These are phyloP conservation scores for Tuber melanosporum DNA, from an alignment of 495 filamentous ascomycete genomes.

Conservation along the genomic window DNA sequence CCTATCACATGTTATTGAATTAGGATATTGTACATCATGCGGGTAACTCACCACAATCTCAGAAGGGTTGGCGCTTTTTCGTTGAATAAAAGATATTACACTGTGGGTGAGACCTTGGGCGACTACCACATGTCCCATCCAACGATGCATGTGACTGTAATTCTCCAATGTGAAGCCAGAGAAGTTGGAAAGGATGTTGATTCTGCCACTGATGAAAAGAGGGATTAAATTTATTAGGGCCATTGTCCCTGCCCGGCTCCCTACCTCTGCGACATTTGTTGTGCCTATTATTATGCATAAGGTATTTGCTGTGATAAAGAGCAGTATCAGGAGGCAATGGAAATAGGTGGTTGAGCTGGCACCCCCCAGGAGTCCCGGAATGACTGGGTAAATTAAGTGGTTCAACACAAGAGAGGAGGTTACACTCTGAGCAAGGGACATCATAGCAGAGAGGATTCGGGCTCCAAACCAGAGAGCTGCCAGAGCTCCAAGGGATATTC, in stretches of 20 bases:
- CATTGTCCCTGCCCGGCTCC: constrained; percentile 20
- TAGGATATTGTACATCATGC: constrained; percentile 3
- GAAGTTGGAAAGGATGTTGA: constrained; percentile 23
- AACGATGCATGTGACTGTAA: constrained; percentile 35
- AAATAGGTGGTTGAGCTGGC: constrained; percentile 24
- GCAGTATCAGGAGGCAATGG: constrained; percentile 16
- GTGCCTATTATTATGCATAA: constrained; percentile 20
- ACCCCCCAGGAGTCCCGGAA: constrained; percentile 19
- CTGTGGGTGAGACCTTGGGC: constrained; percentile 30
- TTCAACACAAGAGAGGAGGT: not conserved
- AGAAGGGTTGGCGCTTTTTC: constrained; percentile 12
- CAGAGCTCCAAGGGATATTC: constrained; percentile 9
- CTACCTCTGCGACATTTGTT: constrained; percentile 13
- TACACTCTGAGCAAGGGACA: not conserved
- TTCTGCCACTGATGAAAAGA: constrained; percentile 22
- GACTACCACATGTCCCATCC: constrained; percentile 36
- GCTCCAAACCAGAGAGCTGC: constrained; percentile 4
- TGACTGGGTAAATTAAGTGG: constrained; percentile 23
- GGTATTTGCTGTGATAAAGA: constrained; percentile 27
- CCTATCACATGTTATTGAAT: constrained; percentile 18
- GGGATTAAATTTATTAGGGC: constrained; percentile 34
- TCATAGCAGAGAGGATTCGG: not conserved
- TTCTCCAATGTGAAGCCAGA: constrained; percentile 39
- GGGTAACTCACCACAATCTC: constrained; percentile 20
- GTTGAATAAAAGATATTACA: constrained; percentile 10